Evolutionary conservation across 352 stramenopile species (phyloP), one percentile per base, ranked within the genome.

Genomic region (Peronospora farinosa): DNA sequence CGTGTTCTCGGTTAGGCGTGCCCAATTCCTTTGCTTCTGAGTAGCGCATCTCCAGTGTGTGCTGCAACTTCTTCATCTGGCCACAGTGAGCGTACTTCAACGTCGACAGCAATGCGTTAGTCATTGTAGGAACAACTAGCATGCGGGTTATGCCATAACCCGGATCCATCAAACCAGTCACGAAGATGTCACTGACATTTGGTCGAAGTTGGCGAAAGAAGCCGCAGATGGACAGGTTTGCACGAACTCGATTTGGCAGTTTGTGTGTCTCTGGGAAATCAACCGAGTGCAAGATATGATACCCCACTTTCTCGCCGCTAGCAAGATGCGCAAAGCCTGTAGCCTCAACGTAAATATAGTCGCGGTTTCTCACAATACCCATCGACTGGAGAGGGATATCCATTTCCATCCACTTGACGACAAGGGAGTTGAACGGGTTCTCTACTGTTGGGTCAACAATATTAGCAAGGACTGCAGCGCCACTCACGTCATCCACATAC

Each of bases 271-370:
- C 46, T 5, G 60, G 35, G 40, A 72, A 72, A 31, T 54, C 50
- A 28, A 79, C 59, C 32, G 67, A 78, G 65, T 86, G 72, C 40
- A 84, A 43, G 0, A 82, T 28, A n/a, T 87, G 69, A 54, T 69
- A 87, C 8, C 72, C 75, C 11, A 87, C 69, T 23, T 59, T 59
- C 11, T 72, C 69, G 0, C 32, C 32, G 7, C 74, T 61, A 12
- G 38, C 19, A 3, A 63, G 21, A 28, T 44, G 19, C 39, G n/a
- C 49, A 44, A 80, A 51, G 3, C 70, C 72, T 13, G 66, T 79
- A 21, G 62, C 58, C 44, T 86, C 72, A 36, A 86, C 43, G 42
- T 76, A 71, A 5, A 82, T 68, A 39, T 74, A 75, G 49, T 86
- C 72, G 33, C 69, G 72, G 41, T 78, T 79, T 46, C 71, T 73